Conservation (phyloP, 2,329 filamentous ascomycete genomes). For the Setomelanomma holmii region DNA sequence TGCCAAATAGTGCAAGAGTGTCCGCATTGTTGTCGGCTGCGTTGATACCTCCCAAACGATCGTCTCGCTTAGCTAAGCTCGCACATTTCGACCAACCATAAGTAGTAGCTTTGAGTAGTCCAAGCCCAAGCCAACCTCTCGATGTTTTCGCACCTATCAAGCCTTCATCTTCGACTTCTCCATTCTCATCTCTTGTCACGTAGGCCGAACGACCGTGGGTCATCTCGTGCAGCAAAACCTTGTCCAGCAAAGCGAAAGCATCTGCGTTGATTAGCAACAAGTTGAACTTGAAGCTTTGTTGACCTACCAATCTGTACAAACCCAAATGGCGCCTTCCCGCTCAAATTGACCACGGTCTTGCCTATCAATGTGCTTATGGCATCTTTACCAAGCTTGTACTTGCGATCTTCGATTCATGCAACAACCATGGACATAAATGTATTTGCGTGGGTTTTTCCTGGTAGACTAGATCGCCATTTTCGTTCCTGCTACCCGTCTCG, state of each 20-base stretch:
- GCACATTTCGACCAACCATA: conserved; percentile 14
- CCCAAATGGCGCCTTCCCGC: conserved; percentile 1
- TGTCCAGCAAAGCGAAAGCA: conserved; percentile 14
- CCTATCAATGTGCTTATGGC: conserved; percentile 9
- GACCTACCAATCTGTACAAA: conserved; percentile 15
- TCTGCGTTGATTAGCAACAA: conserved; percentile 6
- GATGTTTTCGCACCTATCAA: neutral
- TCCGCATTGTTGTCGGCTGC: conserved; percentile 19
- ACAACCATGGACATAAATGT: conserved; percentile 22
- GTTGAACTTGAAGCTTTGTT: neutral
- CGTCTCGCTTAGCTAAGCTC: neutral
- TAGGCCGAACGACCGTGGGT: conserved; percentile 13
- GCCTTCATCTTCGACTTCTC: neutral
- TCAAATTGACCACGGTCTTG: conserved; percentile 3
- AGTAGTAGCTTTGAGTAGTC: neutral
- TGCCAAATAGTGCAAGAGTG: conserved; percentile 14
- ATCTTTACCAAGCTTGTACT: conserved; percentile 7
- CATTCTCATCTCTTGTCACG: neutral
- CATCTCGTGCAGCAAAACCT: conserved; percentile 23
- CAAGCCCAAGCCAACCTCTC: neutral
- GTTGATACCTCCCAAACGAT: neutral
- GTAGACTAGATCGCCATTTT: neutral
- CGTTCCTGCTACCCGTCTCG: neutral
- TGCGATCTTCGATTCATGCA: conserved; percentile 13
- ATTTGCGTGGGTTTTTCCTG: conserved; percentile 11